Evolutionary conservation across 2,329 filamentous ascomycete genomes (phyloP).

Genomic region (Endocalyx cinctus): DNA sequence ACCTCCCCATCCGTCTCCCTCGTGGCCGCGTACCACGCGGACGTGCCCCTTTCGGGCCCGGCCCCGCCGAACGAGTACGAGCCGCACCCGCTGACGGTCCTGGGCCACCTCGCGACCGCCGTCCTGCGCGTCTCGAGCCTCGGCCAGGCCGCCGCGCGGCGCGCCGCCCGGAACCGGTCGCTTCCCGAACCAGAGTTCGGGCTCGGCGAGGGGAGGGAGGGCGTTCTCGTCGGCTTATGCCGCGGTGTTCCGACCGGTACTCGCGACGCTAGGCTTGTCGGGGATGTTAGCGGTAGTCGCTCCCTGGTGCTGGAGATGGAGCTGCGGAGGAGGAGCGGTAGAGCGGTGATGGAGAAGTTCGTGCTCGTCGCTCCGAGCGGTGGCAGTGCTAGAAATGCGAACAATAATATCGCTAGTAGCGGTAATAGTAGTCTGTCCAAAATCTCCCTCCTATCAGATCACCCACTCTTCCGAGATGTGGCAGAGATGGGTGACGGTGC

Average conservation of each 20-base stretch:
- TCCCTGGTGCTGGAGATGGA: conserved; percentile 77
- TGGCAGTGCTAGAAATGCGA: not conserved
- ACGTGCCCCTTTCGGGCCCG: conserved; percentile 58
- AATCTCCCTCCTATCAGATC: conserved; percentile 66
- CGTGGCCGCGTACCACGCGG: conserved; percentile 75
- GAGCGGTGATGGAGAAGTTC: conserved; percentile 67
- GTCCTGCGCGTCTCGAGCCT: conserved; percentile 72
- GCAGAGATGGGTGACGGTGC: conserved; percentile 29
- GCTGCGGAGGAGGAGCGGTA: conserved; percentile 75
- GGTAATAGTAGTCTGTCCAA: conserved; percentile 25
- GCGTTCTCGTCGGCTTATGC: conserved; percentile 65
- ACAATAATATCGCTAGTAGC: conserved; percentile 13
- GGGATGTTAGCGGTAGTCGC: conserved; percentile 1
- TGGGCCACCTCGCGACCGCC: conserved; percentile 84
- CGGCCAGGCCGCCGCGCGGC: conserved; percentile 67
- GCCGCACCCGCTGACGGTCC: conserved; percentile 65
- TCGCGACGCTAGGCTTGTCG: no score
- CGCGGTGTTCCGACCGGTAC: conserved; percentile 17
- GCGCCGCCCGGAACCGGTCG: conserved; percentile 72
- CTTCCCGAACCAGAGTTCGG: conserved; percentile 74
- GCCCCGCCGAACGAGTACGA: conserved; percentile 48
- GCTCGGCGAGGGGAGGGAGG: conserved; percentile 71
- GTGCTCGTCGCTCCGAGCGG: conserved; percentile 39
- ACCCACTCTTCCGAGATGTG: conserved; percentile 59
- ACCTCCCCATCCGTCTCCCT: conserved; percentile 66